Conservation (phyloP, 2,329 filamentous ascomycete genomes). For the Tolypocladium guangdongense region DNA sequence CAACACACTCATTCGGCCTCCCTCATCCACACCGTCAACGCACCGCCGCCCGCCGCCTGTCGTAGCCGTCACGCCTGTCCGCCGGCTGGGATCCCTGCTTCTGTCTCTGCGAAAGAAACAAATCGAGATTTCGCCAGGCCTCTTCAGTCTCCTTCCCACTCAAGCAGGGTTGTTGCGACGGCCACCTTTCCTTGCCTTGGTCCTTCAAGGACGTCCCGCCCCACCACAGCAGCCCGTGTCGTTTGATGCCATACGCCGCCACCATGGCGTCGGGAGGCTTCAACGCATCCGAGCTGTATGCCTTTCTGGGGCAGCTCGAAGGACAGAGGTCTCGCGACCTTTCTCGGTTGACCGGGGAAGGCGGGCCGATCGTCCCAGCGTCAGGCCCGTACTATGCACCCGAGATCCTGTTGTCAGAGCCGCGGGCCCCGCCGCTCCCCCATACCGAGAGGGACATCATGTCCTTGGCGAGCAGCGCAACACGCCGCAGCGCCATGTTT, state of each 20-base stretch:
- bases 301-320: not conserved
- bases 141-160: not conserved
- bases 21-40: not conserved
- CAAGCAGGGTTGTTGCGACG: not conserved
- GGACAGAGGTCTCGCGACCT: not conserved
- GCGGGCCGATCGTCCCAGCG: not conserved
- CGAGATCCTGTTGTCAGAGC: not conserved
- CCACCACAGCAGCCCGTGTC: not conserved
- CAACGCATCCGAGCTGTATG: not conserved
- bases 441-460: not conserved
- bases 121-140: not conserved
- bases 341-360: not conserved
- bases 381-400: slow-evolving; percentile 1
- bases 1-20: not conserved
- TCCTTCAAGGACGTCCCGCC: not conserved
- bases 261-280: not conserved
- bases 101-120: not conserved
- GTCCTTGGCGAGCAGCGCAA: slow-evolving; percentile 5
- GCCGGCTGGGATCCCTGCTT: not conserved
- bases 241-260: not conserved
- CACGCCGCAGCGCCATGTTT: slow-evolving; percentile 5
- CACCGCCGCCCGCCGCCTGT: not conserved
- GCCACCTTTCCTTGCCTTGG: too few relatives aligned
- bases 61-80: not conserved
- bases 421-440: not conserved